Evolutionary conservation across 257 asterid genomes (phyloP).

Genomic region (Przewalskia tangutica): DNA sequence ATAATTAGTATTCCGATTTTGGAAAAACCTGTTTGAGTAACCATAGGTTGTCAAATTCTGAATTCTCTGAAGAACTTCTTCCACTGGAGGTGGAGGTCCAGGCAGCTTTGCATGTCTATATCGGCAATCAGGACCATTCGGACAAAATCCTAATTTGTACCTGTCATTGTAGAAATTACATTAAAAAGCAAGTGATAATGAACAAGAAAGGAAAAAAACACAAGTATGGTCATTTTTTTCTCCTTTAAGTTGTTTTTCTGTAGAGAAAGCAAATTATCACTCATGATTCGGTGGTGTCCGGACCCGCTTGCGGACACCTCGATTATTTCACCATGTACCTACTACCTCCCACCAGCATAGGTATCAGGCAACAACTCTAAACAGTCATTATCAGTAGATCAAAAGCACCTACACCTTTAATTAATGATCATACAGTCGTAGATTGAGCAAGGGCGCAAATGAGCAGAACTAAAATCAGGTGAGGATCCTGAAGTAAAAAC

Average conservation of each 20-base stretch:
- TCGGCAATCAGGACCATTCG: constrained; percentile 95
- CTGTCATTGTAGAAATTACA: constrained; percentile 26
- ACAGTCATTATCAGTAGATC: constrained; percentile 12
- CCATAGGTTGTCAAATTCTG: constrained; percentile 70
- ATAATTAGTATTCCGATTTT: constrained; percentile 51
- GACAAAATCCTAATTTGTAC: constrained; percentile 96
- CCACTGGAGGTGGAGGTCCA: constrained; percentile 93
- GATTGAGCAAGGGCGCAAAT: not conserved
- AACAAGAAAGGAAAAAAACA: not conserved
- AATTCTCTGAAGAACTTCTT: constrained; percentile 89
- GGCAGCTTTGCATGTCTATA: constrained; percentile 94
- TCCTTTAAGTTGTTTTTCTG: not conserved
- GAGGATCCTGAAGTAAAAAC: not conserved
- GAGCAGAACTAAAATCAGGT: not conserved
- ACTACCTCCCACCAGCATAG: constrained; percentile 1
- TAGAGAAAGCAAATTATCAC: not conserved
- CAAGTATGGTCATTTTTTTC: not conserved
- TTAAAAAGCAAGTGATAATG: not conserved
- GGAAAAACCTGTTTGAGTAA: constrained; percentile 53
- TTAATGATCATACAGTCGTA: not conserved
- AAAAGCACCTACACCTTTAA: not conserved
- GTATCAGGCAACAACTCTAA: constrained; percentile 16
- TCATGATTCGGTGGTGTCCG: not conserved
- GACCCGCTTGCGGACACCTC: not conserved
- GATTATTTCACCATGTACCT: not conserved